Conservation (phyloP, 2,329 filamentous ascomycete species). For the Aspergillus hortae region DNA sequence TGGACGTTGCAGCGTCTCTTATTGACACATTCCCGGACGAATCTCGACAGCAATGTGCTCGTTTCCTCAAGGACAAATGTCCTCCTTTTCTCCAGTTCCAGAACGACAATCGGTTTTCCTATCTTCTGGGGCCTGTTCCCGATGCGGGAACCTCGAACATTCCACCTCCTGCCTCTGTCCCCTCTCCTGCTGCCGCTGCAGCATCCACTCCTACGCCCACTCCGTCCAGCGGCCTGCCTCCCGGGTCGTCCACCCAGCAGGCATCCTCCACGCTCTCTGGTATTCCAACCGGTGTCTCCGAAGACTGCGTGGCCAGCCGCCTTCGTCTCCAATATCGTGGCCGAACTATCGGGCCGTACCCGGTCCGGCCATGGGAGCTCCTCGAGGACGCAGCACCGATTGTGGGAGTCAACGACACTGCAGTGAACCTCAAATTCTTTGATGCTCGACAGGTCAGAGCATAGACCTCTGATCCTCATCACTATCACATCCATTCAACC, state of each 20-base stretch:
- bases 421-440: slow-evolving; percentile 41
- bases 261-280: slow-evolving; percentile 10
- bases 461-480: slow-evolving; percentile 9
- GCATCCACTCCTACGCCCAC: slow-evolving; percentile 27
- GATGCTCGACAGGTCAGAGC: slow-evolving; percentile 35
- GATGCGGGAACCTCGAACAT: slow-evolving; percentile 20
- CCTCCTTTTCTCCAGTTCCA: slow-evolving; percentile 36
- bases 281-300: slow-evolving; percentile 14
- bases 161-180: slow-evolving; percentile 24
- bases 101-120: slow-evolving; percentile 38
- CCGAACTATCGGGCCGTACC: slow-evolving; percentile 32
- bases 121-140: slow-evolving; percentile 38
- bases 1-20: slow-evolving; percentile 44
- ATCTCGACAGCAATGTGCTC: slow-evolving; percentile 38
- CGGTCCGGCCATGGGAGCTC: slow-evolving; percentile 42
- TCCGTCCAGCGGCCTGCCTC: slow-evolving; percentile 21
- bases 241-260: slow-evolving; percentile 15
- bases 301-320: slow-evolving; percentile 27
- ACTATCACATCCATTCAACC: neutral
- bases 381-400: slow-evolving; percentile 44
- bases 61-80: slow-evolving; percentile 42
- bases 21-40: slow-evolving; percentile 45
- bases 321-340: slow-evolving; percentile 38
- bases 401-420: slow-evolving; percentile 43
- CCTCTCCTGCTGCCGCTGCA: slow-evolving; percentile 30